Conservation (phyloP, 2,329 filamentous ascomycete species). For the Aspergillus tubingensis region DNA sequence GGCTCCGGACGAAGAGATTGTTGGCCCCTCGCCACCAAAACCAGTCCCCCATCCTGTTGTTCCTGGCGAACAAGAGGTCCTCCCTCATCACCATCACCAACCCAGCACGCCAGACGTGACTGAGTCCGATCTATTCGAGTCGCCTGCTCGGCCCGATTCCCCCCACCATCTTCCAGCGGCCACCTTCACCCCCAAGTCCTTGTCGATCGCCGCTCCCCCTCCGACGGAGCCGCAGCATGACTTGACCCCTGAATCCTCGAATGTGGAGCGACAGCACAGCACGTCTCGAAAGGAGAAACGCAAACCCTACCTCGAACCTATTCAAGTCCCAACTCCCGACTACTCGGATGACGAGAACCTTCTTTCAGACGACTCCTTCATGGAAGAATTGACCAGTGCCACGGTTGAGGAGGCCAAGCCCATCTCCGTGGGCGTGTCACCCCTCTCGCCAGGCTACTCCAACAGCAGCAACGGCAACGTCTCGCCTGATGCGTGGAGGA, state of each 20-base stretch:
- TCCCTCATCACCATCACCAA: conserved; percentile 7
- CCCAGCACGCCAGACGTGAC: conserved; percentile 2
- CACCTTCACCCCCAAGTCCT: conserved; percentile 20
- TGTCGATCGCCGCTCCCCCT: conserved; percentile 24
- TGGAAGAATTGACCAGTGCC: conserved; percentile 82
- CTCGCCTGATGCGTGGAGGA: conserved; percentile 35
- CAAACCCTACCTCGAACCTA: conserved; percentile 53
- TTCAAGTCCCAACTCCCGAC: conserved; percentile 46
- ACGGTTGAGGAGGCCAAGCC: conserved; percentile 82
- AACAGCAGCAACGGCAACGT: conserved; percentile 35
- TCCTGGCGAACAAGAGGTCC: conserved; percentile 22
- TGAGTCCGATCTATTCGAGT: conserved; percentile 15
- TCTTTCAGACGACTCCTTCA: conserved; percentile 69
- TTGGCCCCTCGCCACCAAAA: conserved; percentile 21
- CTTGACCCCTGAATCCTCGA: conserved; percentile 24
- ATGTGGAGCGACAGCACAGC: conserved; percentile 22
- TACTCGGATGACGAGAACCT: conserved; percentile 47
- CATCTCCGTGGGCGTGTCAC: conserved; percentile 77
- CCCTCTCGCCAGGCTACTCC: conserved; percentile 67
- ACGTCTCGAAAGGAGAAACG: conserved; percentile 35
- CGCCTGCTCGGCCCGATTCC: conserved; percentile 21
- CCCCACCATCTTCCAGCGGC: conserved; percentile 20
- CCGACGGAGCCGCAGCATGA: conserved; percentile 25
- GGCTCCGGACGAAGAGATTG: conserved; percentile 28
- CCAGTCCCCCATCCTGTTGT: conserved; percentile 18